Conservation (phyloP, 192 early-diverging fungal species). For the Irineochytrium annulatum region DNA sequence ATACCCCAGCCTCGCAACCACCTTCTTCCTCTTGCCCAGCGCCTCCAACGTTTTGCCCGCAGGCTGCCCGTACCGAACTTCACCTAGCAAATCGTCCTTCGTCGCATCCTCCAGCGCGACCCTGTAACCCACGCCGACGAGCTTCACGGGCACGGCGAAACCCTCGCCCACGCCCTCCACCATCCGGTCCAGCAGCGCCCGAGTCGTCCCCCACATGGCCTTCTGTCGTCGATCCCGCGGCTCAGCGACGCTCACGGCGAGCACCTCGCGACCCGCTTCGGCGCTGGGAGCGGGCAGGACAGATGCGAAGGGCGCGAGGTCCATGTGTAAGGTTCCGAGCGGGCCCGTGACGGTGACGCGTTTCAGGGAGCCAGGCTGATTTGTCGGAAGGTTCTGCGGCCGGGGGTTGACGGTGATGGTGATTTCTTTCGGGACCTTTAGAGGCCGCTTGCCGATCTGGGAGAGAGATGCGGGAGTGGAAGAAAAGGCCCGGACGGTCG, state of each 20-base stretch:
- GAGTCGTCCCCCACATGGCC: constrained; percentile 94
- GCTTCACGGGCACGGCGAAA: constrained; percentile 71
- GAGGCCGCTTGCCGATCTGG: constrained; percentile 75
- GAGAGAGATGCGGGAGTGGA: constrained; percentile 48
- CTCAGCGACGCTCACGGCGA: constrained; percentile 53
- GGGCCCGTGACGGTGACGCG: constrained; percentile 74
- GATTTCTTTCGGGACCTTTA: constrained; percentile 75
- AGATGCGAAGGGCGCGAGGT: constrained; percentile 31
- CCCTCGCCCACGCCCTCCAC: constrained; percentile 90
- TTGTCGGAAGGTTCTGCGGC: constrained; percentile 19
- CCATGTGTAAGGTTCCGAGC: constrained; percentile 65
- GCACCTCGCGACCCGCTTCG: background rate
- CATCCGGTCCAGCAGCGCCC: constrained; percentile 80
- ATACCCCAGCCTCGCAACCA: constrained; percentile 83
- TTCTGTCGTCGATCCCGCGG: constrained; percentile 67
- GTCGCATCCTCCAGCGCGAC: constrained; percentile 68
- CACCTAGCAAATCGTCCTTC: background rate
- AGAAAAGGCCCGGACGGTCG: no score
- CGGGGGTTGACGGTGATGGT: constrained; percentile 48
- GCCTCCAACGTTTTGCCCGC: no score
- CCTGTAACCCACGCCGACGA: constrained; percentile 94
- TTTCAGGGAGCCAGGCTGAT: constrained; percentile 53
- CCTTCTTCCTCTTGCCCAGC: constrained; percentile 33
- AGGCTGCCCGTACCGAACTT: background rate
- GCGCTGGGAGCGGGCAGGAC: constrained; percentile 25